Conservation (phyloP, 1,139 yeast genomes). For the Dujonia santamariae region DNA sequence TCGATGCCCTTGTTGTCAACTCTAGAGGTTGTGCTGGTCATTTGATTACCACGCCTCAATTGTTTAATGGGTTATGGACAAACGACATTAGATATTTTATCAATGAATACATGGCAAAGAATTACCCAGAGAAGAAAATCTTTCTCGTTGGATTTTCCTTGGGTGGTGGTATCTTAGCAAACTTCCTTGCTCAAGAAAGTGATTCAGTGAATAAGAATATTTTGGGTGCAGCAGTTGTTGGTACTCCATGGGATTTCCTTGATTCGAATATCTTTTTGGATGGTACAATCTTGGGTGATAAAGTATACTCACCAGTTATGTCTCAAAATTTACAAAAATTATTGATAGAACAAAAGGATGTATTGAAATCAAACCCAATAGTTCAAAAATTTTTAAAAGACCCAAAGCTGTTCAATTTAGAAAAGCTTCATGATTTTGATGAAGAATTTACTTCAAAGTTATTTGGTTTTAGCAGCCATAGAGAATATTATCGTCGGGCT, state of each 20-base stretch:
- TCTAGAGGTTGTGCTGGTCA: constrained; percentile 63
- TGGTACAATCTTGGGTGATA: constrained; percentile 40
- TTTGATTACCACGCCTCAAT: constrained; percentile 54
- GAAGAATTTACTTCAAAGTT: constrained; percentile 50
- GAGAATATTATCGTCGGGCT: constrained; percentile 53
- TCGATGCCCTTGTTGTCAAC: constrained; percentile 55
- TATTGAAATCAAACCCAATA: constrained; percentile 22
- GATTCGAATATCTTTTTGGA: constrained; percentile 44
- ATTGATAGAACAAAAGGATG: constrained; percentile 40
- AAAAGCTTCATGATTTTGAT: constrained; percentile 45
- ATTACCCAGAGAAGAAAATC: constrained; percentile 50
- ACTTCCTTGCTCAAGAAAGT: constrained; percentile 54
- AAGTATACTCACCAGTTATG: constrained; percentile 53
- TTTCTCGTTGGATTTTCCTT: constrained; percentile 55
- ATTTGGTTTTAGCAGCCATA: constrained; percentile 52
- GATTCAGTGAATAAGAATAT: constrained; percentile 32
- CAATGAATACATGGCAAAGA: constrained; percentile 40
- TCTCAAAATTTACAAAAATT: constrained; percentile 46
- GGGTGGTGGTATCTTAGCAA: constrained; percentile 56
- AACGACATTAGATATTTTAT: constrained; percentile 56
- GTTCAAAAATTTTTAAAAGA: constrained; percentile 28
- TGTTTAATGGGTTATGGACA: constrained; percentile 62
- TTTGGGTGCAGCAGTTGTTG: constrained; percentile 48
- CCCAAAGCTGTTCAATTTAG: constrained; percentile 32
- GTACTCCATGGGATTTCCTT: constrained; percentile 57